Evolutionary conservation across 306 rosid genomes (phyloP), one percentile per base, ranked within the genome.

Genomic region (Rosa lucieae): DNA sequence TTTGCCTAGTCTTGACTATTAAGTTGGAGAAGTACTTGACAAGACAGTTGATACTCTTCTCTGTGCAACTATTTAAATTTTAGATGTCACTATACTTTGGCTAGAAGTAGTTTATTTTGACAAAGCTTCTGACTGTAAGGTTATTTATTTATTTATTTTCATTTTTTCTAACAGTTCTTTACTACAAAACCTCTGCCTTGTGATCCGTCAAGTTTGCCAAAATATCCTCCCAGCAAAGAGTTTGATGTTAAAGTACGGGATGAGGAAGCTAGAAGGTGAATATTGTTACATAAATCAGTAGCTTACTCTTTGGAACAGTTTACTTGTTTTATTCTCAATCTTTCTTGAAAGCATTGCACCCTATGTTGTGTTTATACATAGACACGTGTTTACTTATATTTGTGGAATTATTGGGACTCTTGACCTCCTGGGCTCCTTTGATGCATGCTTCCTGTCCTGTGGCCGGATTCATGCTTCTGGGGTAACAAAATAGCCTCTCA

Each of bases 221-320:
- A 90, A 87, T 95, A 95, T 85, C 98, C 99, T 86, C 99, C 99
- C 10, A 95, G 99, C 91, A 95, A 95, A 86, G 99, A 95, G 91
- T 88, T 95, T 82, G 99, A 95, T 84, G 96, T 98, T 37, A 96
- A 96, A 88, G 87, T 92, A 15, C 90, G 99, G 62, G 99, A 93
- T 79, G 99, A 93, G 82, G 99, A 96, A 80, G 97, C 97, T 84
- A 93, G 98, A 85, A 90, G 98, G 99, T 95, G 65, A 44, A n/a
- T 78, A 76, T 62, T 61, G 37, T 32, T 59, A 40, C 76, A 47
- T 74, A 68, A 80, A 78, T 65, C 68, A 48, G 42, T 42, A 75
- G 12, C 53, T 75, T 63, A 65, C 21, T 52, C 52, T 68, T 47
- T 48, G 55, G 77, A 35, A 43, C 69, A 59, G 21, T 78, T 78